Conservation (phyloP, 2,329 filamentous ascomycete genomes). For the Pseudogymnoascus verrucosus region DNA sequence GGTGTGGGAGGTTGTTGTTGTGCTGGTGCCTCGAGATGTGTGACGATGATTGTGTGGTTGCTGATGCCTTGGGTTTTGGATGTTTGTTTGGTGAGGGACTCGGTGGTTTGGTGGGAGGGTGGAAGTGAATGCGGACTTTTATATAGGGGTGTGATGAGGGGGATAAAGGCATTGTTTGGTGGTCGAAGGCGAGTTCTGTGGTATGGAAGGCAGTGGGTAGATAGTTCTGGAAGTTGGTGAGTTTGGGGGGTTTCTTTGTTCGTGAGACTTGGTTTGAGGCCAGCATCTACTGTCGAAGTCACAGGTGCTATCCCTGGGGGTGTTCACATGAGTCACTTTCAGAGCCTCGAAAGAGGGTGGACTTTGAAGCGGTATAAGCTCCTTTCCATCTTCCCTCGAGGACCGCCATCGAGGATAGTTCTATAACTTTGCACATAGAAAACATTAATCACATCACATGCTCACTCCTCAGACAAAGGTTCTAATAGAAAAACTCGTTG, state of each 20-base stretch:
- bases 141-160: background rate
- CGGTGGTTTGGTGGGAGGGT: background rate
- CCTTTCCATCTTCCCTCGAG: background rate
- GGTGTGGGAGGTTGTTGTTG: too few species aligned
- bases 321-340: background rate
- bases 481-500: background rate
- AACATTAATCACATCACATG: background rate
- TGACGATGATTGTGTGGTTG: too few species aligned
- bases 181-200: background rate
- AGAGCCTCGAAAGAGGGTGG: background rate
- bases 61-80: background rate
- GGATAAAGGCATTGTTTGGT: slow-evolving; percentile 5
- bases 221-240: background rate
- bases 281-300: background rate
- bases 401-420: background rate
- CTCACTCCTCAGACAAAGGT: background rate
- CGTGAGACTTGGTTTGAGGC: background rate
- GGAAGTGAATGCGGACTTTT: background rate
- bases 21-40: background rate
- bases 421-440: background rate
- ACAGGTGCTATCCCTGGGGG: background rate
- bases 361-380: background rate
- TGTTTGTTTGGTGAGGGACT: background rate
- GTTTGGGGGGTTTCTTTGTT: background rate
- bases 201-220: background rate